Evolutionary conservation across 78 protist genomes (phyloP).

Genomic region (Thecamonas trahens): DNA sequence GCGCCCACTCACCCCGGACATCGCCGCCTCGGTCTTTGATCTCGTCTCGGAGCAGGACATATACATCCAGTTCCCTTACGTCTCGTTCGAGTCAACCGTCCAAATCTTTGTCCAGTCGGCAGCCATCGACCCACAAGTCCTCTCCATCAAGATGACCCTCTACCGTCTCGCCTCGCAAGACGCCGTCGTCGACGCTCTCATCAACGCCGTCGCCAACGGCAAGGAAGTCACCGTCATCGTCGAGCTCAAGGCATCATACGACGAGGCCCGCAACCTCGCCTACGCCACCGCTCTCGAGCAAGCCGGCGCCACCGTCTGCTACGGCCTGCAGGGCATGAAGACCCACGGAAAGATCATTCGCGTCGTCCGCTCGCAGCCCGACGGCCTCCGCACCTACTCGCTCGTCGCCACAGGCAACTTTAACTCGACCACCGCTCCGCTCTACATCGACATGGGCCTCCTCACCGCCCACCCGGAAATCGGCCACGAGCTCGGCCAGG

Average conservation of each 20-base stretch:
- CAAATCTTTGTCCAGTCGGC: conserved; percentile 40
- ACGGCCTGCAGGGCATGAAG: conserved; percentile 39
- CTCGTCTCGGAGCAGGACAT: conserved; percentile 35
- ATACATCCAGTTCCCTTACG: conserved; percentile 24
- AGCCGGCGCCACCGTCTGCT: conserved; percentile 38
- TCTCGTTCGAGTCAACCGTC: conserved; percentile 25
- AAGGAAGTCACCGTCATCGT: conserved; percentile 37
- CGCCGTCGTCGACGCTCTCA: conserved; percentile 30
- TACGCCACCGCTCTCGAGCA: conserved; percentile 33
- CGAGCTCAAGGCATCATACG: conserved; percentile 34
- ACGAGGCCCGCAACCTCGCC: conserved; percentile 34
- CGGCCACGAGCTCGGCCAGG: conserved; percentile 38
- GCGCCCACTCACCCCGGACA: too few species aligned
- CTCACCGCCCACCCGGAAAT: conserved; percentile 28
- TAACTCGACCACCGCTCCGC: conserved; percentile 31
- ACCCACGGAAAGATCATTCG: conserved; percentile 38
- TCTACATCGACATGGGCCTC: conserved; percentile 31
- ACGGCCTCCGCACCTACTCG: conserved; percentile 20
- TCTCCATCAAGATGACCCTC: conserved; percentile 39
- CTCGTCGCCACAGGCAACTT: conserved; percentile 37
- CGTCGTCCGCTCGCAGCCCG: conserved; percentile 38
- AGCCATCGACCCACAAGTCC: conserved; percentile 39
- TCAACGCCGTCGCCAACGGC: conserved; percentile 37
- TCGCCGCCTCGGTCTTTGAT: too few species aligned
- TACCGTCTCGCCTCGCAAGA: conserved; percentile 31